Evolutionary conservation across 83 land plant species (phyloP).

Genomic region (Thuja plicata): DNA sequence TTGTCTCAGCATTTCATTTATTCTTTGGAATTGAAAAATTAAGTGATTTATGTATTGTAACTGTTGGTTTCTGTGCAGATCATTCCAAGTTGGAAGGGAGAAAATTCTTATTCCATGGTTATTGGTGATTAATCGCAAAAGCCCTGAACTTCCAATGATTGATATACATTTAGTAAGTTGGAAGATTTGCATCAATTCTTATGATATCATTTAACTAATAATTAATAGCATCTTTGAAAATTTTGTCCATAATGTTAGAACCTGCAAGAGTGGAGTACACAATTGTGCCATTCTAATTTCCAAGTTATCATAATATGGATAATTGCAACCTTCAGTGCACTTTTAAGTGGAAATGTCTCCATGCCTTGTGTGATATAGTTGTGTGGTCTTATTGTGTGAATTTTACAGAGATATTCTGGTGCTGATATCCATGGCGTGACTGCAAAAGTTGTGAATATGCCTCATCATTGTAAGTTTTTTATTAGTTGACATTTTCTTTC

Average conservation of each 20-base stretch:
- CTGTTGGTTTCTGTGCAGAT: constrained; percentile 37
- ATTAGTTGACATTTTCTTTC: not conserved
- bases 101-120: constrained; percentile 80
- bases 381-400: not conserved
- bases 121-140: constrained; percentile 64
- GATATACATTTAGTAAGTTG: constrained; percentile 65
- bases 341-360: not conserved
- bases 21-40: not conserved
- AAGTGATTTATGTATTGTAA: not conserved
- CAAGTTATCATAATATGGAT: not conserved
- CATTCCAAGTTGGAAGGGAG: constrained; percentile 81
- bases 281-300: not conserved
- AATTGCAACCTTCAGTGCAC: not conserved
- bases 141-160: constrained; percentile 72
- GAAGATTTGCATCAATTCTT: not conserved
- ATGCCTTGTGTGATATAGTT: not conserved
- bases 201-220: not conserved
- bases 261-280: not conserved
- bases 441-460: constrained; percentile 80
- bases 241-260: not conserved
- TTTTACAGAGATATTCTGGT: constrained; percentile 70
- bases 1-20: not conserved
- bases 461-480: constrained; percentile 63
- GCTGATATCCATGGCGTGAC: constrained; percentile 77
- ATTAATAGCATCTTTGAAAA: not conserved